Percentiles rank a stretch among this genome's conserved stretches.
Conservation (phyloP, 306 rosid species). For the Castanea sativa region DNA sequence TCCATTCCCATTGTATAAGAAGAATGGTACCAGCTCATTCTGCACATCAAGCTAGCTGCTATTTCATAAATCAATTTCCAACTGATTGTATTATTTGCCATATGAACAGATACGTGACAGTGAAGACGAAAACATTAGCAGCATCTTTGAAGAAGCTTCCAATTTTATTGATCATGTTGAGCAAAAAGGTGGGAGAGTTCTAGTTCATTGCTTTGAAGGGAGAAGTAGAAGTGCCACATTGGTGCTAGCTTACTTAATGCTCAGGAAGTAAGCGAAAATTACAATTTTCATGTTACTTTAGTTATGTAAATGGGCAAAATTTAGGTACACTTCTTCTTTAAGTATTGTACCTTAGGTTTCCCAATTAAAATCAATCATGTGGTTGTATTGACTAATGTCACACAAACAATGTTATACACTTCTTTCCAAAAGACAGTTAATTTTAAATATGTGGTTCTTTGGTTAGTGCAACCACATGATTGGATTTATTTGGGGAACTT, state of each 20-base stretch:
- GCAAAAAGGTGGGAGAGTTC: slow-evolving; percentile 60
- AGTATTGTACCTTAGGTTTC: too few relatives aligned
- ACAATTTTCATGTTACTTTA: not conserved
- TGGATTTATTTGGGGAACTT: too few relatives aligned
- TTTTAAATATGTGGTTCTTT: too few relatives aligned
- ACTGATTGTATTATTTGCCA: not conserved
- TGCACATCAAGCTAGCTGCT: not conserved
- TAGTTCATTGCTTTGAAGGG: slow-evolving; percentile 98
- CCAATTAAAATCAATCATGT: too few relatives aligned
- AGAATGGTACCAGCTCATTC: not conserved
- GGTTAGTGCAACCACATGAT: too few relatives aligned
- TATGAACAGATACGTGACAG: slow-evolving; percentile 62
- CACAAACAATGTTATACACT: too few relatives aligned
- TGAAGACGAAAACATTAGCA: slow-evolving; percentile 71
- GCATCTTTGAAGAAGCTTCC: slow-evolving; percentile 80
- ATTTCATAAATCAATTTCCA: not conserved
- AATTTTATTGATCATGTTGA: slow-evolving; percentile 70
- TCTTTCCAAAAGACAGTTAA: too few relatives aligned
- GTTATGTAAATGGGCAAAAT: not conserved
- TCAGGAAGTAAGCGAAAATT: slow-evolving; percentile 72
- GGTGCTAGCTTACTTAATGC: slow-evolving; percentile 92
- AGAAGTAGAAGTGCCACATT: slow-evolving; percentile 89
- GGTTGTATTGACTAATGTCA: too few relatives aligned
- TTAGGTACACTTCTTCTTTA: too few relatives aligned
- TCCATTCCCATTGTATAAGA: not conserved